Percentiles rank a stretch among this genome's conserved stretches.
Evolutionary conservation across 208 protist genomes (phyloP).

Genomic region (Zelonia costaricensis): DNA sequence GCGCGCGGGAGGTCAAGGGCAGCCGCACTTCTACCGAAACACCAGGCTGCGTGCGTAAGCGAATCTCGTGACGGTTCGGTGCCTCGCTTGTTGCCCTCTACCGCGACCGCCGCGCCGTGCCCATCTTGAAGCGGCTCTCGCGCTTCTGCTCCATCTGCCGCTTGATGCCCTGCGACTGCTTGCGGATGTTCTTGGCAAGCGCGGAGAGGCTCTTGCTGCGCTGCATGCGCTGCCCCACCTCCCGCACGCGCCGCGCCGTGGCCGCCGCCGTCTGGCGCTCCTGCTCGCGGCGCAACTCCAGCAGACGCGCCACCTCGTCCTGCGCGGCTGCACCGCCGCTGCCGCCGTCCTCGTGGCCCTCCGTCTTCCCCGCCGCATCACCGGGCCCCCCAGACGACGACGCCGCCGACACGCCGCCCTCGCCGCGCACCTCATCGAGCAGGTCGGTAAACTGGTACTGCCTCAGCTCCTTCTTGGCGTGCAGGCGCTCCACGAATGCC

Average conservation of each 20-base stretch:
- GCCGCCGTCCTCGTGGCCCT: background rate
- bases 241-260: constrained; percentile 63
- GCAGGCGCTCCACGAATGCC: constrained; percentile 41
- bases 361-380: background rate
- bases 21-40: too few relatives aligned
- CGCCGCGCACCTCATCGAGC: constrained; percentile 22
- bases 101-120: constrained; percentile 47
- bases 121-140: constrained; percentile 80
- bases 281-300: constrained; percentile 44
- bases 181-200: constrained; percentile 74
- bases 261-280: constrained; percentile 35
- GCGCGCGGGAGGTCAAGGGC: too few relatives aligned
- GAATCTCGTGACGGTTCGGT: too few relatives aligned
- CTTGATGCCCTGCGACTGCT: constrained; percentile 77
- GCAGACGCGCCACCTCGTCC: constrained; percentile 57
- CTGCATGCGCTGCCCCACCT: constrained; percentile 83
- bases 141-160: constrained; percentile 59
- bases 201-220: constrained; percentile 76
- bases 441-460: constrained; percentile 64
- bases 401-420: background rate
- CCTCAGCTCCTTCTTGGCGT: constrained; percentile 64
- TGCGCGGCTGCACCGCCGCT: constrained; percentile 29
- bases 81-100: too few relatives aligned
- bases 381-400: constrained; percentile 7
- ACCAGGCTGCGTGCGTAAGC: too few relatives aligned